phyloP scores from a whole-genome alignment of 108 stramenopile genomes.

The Craspedostauros australis region DNA sequence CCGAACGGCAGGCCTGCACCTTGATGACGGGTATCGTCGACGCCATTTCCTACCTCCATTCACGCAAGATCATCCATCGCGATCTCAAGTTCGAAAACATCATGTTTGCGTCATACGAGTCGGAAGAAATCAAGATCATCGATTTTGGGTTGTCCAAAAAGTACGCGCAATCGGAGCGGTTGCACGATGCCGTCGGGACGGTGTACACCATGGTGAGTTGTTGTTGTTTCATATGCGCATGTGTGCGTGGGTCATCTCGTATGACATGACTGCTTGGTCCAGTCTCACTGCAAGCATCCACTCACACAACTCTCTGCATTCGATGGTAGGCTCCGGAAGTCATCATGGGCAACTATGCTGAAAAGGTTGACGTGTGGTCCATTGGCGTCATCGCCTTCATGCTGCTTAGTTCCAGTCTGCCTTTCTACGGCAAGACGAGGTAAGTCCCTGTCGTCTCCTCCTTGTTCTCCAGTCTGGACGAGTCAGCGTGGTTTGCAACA shows the following conservation, averaged over 20 bases:
- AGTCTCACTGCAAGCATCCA: too few relatives aligned
- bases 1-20: constrained; percentile 49
- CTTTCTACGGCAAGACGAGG: constrained; percentile 61
- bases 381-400: constrained; percentile 73
- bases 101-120: too few relatives aligned
- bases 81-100: constrained; percentile 88
- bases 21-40: constrained; percentile 23
- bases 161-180: constrained; percentile 23
- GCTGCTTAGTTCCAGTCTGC: constrained; percentile 62
- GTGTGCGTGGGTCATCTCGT: too few relatives aligned
- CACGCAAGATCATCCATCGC: constrained; percentile 70
- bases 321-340: constrained; percentile 83
- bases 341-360: constrained; percentile 62
- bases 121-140: constrained; percentile 70
- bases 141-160: constrained; percentile 73
- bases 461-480: constrained; percentile 39
- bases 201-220: constrained; percentile 57
- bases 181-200: constrained; percentile 66
- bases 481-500: constrained; percentile 35
- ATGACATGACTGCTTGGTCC: too few relatives aligned
- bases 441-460: constrained; percentile 23
- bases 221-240: too few relatives aligned
- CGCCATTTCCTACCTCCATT: constrained; percentile 84
- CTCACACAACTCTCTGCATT: too few relatives aligned
- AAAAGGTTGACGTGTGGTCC: constrained; percentile 77